Percentiles rank a stretch among this genome's conserved stretches.
These are phyloP conservation scores for Chenopodium formosanum DNA, from an alignment of 148 eudicot species.

Conservation along the genomic window DNA sequence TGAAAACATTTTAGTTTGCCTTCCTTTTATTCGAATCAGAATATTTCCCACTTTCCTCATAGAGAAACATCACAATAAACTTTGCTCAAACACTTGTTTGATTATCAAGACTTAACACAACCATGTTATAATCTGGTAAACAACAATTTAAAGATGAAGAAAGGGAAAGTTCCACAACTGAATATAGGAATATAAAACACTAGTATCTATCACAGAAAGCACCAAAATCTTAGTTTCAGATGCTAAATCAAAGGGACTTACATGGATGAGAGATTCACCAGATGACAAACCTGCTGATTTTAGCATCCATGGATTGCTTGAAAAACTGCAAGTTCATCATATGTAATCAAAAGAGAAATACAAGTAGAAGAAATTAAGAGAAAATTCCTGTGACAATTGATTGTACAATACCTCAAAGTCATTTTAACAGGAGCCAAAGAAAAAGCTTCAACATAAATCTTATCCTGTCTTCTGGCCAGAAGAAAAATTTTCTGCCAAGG, in stretches of 20 bases:
- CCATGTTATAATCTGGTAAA: not conserved
- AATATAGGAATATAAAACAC: not conserved
- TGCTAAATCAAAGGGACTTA: slow-evolving; percentile 34
- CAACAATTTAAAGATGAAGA: not conserved
- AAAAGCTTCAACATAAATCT: slow-evolving; percentile 79
- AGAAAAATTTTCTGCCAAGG: slow-evolving; percentile 94
- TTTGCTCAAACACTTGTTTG: not conserved
- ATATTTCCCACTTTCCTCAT: not conserved
- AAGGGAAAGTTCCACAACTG: not conserved
- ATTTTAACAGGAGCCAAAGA: slow-evolving; percentile 55
- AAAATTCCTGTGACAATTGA: not conserved
- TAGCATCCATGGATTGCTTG: slow-evolving; percentile 93
- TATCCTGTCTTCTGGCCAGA: slow-evolving; percentile 75
- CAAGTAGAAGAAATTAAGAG: slow-evolving; percentile 5
- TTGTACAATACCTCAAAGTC: slow-evolving; percentile 63
- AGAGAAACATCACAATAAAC: not conserved
- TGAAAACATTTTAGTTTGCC: too few species aligned
- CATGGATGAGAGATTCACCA: slow-evolving; percentile 88
- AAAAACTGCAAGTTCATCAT: slow-evolving; percentile 60
- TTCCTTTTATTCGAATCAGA: not conserved
- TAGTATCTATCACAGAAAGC: slow-evolving; percentile 9
- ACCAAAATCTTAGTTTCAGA: not conserved
- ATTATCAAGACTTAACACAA: not conserved
- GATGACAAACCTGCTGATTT: slow-evolving; percentile 70
- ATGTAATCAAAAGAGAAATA: slow-evolving; percentile 1